Evolutionary conservation across 2,329 filamentous ascomycete species (phyloP).

Genomic region (Claviceps africana): DNA sequence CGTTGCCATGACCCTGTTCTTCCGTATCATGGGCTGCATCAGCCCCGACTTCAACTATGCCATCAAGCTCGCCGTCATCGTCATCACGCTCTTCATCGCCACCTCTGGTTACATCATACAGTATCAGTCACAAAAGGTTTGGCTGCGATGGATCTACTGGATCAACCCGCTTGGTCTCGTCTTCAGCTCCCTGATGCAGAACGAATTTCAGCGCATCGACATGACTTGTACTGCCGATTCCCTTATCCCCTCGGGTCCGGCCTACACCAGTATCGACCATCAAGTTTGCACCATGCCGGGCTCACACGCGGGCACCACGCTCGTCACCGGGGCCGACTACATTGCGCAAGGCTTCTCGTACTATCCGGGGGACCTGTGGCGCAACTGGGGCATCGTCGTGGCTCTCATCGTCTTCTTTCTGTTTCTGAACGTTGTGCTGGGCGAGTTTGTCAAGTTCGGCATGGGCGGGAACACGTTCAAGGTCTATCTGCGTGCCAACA

Average conservation of each 20-base stretch:
- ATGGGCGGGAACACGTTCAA: slow-evolving; percentile 71
- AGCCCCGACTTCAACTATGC: slow-evolving; percentile 77
- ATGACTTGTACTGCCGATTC: slow-evolving; percentile 55
- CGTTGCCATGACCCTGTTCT: slow-evolving; percentile 63
- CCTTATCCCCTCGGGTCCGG: slow-evolving; percentile 56
- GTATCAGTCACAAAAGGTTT: slow-evolving; percentile 58
- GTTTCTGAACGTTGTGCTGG: slow-evolving; percentile 58
- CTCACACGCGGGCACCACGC: slow-evolving; percentile 47
- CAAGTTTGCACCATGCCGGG: slow-evolving; percentile 74
- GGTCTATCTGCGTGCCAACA: slow-evolving; percentile 58
- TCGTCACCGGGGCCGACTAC: slow-evolving; percentile 55
- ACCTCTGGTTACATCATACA: slow-evolving; percentile 78
- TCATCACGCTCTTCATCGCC: slow-evolving; percentile 70
- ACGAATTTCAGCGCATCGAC: slow-evolving; percentile 60
- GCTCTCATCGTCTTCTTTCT: slow-evolving; percentile 66
- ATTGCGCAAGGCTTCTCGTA: slow-evolving; percentile 57
- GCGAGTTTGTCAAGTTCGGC: slow-evolving; percentile 65
- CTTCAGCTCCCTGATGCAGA: slow-evolving; percentile 71
- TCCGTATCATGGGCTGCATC: slow-evolving; percentile 58
- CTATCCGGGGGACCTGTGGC: slow-evolving; percentile 54
- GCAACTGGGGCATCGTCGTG: slow-evolving; percentile 71
- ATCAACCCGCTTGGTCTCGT: slow-evolving; percentile 61
- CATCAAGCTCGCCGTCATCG: slow-evolving; percentile 65
- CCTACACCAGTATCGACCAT: slow-evolving; percentile 55
- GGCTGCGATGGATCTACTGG: slow-evolving; percentile 70